Evolutionary conservation across 1,284 basidiomycete genomes (phyloP), one percentile per base, ranked within the genome.

Genomic region (Ceratobasidium sp.): DNA sequence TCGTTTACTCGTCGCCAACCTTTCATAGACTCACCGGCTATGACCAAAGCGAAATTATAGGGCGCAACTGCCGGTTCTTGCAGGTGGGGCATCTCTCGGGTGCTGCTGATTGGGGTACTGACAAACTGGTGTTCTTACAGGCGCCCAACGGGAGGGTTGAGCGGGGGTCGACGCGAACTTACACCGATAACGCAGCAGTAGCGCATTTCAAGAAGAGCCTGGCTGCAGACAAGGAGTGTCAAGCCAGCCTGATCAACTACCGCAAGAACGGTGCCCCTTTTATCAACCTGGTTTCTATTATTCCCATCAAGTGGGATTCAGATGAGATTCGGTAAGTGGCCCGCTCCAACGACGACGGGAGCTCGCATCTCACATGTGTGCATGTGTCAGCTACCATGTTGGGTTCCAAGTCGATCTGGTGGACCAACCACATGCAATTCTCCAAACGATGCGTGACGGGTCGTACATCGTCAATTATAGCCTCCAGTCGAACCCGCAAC

Each of bases 391-490:
- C 24, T 98, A 93, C 81, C 91, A 94, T 79, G 91, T 98, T 75
- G 96, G 96, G 1, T 98, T 98, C 85, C 84, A 85, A 75, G 91
- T 95, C 66, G 94, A 98, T 81, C 85, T 98, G 61, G 90, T 91
- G 34, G 90, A 92, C 79, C 94, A 96, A 83, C 95, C 95, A 1
- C 90, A 90, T 79, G 88, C 89, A 0, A 95, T 98, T 76, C 83
- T 96, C 65, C 87, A 90, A 75, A 92, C 90, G 79, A 86, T 95
- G 74, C 83, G 86, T 24, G 89, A 92, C 77, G 93, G 93, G n/a
- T 88, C 85, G 46, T 94, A 93, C 80, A 83, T 88, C 64, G 85
- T 88, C 78, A 86, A 89, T 78, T 88, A 88, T 78, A 81, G 77
- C 48, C 76, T 81, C 43, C 64, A 65, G 54, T 81, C 80, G 19